phyloP scores from a whole-genome alignment of 2,329 filamentous ascomycete genomes.

The Hymenoscyphus scutula region DNA sequence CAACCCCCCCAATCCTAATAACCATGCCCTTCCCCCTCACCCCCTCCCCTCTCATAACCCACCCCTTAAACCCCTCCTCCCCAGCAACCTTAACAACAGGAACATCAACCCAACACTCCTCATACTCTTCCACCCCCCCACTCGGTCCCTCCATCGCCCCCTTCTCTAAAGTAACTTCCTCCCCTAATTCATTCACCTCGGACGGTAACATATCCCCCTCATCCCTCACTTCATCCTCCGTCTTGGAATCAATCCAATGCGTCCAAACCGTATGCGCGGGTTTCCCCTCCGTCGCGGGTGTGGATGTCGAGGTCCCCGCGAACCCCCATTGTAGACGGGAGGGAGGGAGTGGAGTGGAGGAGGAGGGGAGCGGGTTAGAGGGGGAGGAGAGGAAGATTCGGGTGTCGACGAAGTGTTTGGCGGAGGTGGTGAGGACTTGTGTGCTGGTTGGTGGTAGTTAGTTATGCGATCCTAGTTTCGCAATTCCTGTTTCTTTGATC shows the following conservation, averaged over 20 bases:
- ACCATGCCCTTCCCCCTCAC: conserved; percentile 18
- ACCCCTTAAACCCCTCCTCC: conserved; percentile 18
- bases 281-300: conserved; percentile 17
- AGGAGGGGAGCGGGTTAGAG: conserved; percentile 14
- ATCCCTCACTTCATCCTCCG: conserved; percentile 29
- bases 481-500: background rate
- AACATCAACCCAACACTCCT: conserved; percentile 38
- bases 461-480: background rate
- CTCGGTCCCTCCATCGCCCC: conserved; percentile 34
- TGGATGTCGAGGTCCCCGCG: conserved; percentile 21
- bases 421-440: conserved; percentile 34
- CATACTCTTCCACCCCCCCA: conserved; percentile 32
- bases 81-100: conserved; percentile 10
- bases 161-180: conserved; percentile 31
- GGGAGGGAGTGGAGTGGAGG: conserved; percentile 6
- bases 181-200: conserved; percentile 12
- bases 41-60: conserved; percentile 22
- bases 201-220: conserved; percentile 35
- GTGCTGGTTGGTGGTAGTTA: conserved; percentile 21
- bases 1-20: conserved; percentile 24
- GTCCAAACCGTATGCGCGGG: conserved; percentile 32
- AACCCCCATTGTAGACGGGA: conserved; percentile 36
- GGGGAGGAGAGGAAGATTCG: conserved; percentile 19
- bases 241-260: conserved; percentile 32
- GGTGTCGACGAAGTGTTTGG: conserved; percentile 34